A percentile compares a stretch with the other conserved stretches of the same genome.
Conservation (phyloP, 805 yeast genomes). For the Starmera amethionina region DNA sequence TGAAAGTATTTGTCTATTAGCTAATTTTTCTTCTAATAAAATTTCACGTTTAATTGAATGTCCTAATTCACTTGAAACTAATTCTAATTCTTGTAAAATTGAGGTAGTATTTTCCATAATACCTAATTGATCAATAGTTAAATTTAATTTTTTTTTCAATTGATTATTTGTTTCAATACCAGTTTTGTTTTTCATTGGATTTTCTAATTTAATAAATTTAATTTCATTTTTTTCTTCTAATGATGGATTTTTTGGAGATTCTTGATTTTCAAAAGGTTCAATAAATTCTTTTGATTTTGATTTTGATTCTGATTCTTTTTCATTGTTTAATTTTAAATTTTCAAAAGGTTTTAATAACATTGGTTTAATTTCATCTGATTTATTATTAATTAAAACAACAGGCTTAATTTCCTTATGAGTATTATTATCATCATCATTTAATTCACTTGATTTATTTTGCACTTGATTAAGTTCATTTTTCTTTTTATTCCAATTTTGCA, state of each 20-base stretch:
- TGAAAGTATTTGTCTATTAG: background rate
- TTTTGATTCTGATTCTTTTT: no score
- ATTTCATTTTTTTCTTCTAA: background rate
- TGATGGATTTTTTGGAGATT: background rate
- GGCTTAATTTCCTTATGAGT: no score
- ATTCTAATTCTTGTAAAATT: conserved; percentile 51
- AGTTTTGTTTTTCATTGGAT: background rate
- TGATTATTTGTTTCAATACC: background rate
- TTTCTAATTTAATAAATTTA: background rate
- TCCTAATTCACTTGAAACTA: conserved; percentile 66
- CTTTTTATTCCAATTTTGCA: no score
- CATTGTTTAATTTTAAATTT: no score
- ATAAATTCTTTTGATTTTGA: background rate
- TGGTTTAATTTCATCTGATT: no score
- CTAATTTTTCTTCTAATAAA: conserved; percentile 39
- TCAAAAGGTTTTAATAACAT: no score
- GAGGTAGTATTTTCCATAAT: conserved; percentile 50
- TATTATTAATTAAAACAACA: no score
- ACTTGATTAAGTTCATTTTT: no score
- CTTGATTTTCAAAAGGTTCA: background rate
- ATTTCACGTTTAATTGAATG: conserved; percentile 63
- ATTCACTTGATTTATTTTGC: no score
- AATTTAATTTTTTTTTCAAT: conserved; percentile 21
- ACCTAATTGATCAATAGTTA: conserved; percentile 53
- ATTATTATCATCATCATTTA: no score